Base-by-base conservation (phyloP, 257 asterid species). In the Nemophila menziesii region DNA sequence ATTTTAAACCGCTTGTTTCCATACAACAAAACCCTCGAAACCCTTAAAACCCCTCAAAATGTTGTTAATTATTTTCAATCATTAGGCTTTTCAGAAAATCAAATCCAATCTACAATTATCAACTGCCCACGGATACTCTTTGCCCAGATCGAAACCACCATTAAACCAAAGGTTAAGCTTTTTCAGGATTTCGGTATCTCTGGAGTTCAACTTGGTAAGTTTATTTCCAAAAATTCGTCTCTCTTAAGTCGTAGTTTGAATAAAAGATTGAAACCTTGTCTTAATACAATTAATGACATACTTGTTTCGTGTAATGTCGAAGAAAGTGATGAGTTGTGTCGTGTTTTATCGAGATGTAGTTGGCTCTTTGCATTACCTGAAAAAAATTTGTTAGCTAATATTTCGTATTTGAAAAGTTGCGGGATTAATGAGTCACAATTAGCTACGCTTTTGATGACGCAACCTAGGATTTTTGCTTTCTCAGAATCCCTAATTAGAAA, bases 151-250 rank as follows among this genome's bases (percentile, higher is more conserved):
- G 74, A 53, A 15, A 67, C 29, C 13, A 67, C 52, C 26, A 54
- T 67, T 20, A 62, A 62, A 27, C 74, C 76, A 2, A 69, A 64
- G 40, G 13, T 69, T 20, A 15, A 23, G 19, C 43, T 61, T 49
- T 57, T 65, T 27, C 62, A 61, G 12, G 77, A 65, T 13, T 34
- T 65, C 22, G 70, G 77, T 14, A 34, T 65, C 16, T 54, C 70
- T 39, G 64, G 58, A 27, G 27, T 53, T 20, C 21, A 16, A 22
- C 37, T 70, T 0, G 61, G 64, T 45, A 23, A 23, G 51, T 47
- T 70, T 54, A 5, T 65, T 18, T 51, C 70, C 21, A 42, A 21
- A 26, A 54, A 48, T 45, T 26, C 70, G 0, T 0, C 2, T 8
- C 8, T 70, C 8, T 65, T 70, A 22, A 15, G 36, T 1, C 43